These are phyloP conservation scores for Starmerella davenportii DNA, from an alignment of 805 yeast genomes.

Conservation along the genomic window DNA sequence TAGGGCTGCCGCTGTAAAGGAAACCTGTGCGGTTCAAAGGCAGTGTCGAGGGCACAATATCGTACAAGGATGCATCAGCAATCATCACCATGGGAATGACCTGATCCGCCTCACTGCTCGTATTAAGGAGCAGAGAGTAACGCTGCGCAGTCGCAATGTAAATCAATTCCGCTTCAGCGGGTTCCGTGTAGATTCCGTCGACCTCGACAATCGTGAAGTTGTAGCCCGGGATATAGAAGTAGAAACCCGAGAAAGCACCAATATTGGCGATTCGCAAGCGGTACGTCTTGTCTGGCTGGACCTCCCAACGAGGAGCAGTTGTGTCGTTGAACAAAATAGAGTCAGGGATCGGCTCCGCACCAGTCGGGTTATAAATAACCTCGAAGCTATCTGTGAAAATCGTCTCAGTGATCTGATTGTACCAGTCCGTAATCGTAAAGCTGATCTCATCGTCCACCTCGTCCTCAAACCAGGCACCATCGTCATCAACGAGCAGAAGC, in stretches of 20 bases:
- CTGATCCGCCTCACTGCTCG: slow-evolving; percentile 40
- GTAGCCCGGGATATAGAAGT: slow-evolving; percentile 77
- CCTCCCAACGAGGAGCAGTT: slow-evolving; percentile 29
- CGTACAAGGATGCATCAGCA: slow-evolving; percentile 72
- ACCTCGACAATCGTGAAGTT: slow-evolving; percentile 71
- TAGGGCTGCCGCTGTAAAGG: slow-evolving; percentile 26
- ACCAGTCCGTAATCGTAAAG: slow-evolving; percentile 70
- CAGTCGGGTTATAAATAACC: slow-evolving; percentile 73
- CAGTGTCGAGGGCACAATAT: slow-evolving; percentile 46
- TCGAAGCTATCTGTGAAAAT: slow-evolving; percentile 34
- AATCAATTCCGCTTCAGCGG: slow-evolving; percentile 46
- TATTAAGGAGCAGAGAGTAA: slow-evolving; percentile 58
- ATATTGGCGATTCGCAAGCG: slow-evolving; percentile 60
- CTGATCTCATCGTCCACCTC: slow-evolving; percentile 66
- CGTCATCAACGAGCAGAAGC: slow-evolving; percentile 53
- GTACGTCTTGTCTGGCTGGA: slow-evolving; percentile 74
- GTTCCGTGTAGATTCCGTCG: slow-evolving; percentile 78
- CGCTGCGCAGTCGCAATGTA: slow-evolving; percentile 88
- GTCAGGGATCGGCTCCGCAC: slow-evolving; percentile 95
- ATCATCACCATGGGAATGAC: slow-evolving; percentile 73
- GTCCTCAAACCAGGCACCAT: slow-evolving; percentile 37
- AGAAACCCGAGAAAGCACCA: slow-evolving; percentile 87
- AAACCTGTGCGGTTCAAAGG: slow-evolving; percentile 56
- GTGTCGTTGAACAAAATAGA: slow-evolving; percentile 66
- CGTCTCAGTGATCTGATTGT: slow-evolving; percentile 46